Conservation (phyloP, 2,329 filamentous ascomycete genomes). For the Fusarium sp. region DNA sequence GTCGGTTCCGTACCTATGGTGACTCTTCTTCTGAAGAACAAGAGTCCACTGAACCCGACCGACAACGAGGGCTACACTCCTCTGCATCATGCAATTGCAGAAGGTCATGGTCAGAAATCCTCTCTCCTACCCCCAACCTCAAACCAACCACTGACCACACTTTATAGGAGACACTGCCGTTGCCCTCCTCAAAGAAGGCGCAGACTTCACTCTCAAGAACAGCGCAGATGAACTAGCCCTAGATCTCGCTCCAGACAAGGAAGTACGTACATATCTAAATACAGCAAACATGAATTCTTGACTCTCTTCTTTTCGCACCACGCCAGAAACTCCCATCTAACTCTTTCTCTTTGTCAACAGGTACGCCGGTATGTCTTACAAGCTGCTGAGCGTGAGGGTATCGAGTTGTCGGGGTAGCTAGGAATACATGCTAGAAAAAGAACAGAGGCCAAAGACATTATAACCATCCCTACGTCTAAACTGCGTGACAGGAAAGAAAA, state of each 20-base stretch:
- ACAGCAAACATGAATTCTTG: neutral
- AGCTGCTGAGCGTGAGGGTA: constrained; percentile 84
- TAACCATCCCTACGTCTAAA: constrained; percentile 8
- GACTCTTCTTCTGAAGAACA: constrained; percentile 78
- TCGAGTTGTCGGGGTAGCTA: constrained; percentile 62
- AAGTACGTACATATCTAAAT: constrained; percentile 65
- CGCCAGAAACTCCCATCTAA: constrained; percentile 36
- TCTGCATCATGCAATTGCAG: constrained; percentile 86
- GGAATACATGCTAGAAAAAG: constrained; percentile 35
- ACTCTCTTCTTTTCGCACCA: neutral
- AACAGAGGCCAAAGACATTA: constrained; percentile 20
- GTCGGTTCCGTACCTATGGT: constrained; percentile 90
- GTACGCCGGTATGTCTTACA: constrained; percentile 81
- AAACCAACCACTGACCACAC: neutral
- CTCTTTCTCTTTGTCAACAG: constrained; percentile 52
- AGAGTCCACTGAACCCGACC: constrained; percentile 84
- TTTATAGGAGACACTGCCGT: constrained; percentile 80
- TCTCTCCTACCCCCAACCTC: neutral
- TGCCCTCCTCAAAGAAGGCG: constrained; percentile 83
- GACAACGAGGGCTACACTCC: constrained; percentile 88
- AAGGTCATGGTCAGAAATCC: constrained; percentile 70
- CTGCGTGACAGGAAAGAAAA: neutral
- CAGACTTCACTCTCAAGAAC: constrained; percentile 83
- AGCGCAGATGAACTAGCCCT: constrained; percentile 76
- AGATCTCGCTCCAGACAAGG: constrained; percentile 86